These are phyloP conservation scores for Symbiotaphrina buchneri DNA, from an alignment of 495 filamentous ascomycete species.

Conservation along the genomic window DNA sequence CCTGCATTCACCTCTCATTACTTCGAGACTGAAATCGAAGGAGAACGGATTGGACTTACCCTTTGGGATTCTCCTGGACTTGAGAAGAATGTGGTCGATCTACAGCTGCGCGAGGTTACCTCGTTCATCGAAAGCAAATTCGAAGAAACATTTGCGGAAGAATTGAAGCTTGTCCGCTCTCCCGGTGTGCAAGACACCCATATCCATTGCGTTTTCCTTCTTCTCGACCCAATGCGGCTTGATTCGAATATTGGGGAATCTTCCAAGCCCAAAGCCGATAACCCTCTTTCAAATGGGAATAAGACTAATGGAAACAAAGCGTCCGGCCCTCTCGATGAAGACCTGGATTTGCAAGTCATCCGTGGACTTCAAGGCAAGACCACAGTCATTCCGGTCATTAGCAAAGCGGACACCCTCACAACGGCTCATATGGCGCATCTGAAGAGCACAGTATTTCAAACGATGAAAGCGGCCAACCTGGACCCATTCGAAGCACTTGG, in stretches of 20 bases:
- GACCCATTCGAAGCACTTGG: constrained; percentile 77
- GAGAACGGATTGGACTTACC: constrained; percentile 78
- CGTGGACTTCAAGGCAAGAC: constrained; percentile 83
- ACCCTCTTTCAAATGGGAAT: constrained; percentile 13
- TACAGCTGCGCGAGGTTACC: constrained; percentile 79
- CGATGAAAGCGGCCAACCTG: constrained; percentile 63
- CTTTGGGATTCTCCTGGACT: constrained; percentile 90
- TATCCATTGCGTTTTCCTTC: constrained; percentile 85
- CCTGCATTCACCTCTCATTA: constrained; percentile 56
- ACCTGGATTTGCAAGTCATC: constrained; percentile 77
- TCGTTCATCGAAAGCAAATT: constrained; percentile 94
- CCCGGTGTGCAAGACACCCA: constrained; percentile 90
- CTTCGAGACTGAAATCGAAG: constrained; percentile 85
- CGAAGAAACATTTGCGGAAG: constrained; percentile 90
- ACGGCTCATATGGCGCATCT: constrained; percentile 81
- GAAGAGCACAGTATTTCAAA: constrained; percentile 76
- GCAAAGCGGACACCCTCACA: constrained; percentile 93
- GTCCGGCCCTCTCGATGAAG: constrained; percentile 55
- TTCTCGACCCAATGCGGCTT: constrained; percentile 75
- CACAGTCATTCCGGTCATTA: constrained; percentile 85
- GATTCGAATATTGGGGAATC: constrained; percentile 60
- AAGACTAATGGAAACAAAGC: constrained; percentile 19
- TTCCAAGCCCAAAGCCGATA: constrained; percentile 19
- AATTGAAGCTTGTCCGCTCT: constrained; percentile 89
- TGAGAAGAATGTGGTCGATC: constrained; percentile 80